Percentiles rank a stretch among this genome's conserved stretches.
Conservation (phyloP, 192 early-diverging fungal genomes). For the Umbelopsis ramanniana region DNA sequence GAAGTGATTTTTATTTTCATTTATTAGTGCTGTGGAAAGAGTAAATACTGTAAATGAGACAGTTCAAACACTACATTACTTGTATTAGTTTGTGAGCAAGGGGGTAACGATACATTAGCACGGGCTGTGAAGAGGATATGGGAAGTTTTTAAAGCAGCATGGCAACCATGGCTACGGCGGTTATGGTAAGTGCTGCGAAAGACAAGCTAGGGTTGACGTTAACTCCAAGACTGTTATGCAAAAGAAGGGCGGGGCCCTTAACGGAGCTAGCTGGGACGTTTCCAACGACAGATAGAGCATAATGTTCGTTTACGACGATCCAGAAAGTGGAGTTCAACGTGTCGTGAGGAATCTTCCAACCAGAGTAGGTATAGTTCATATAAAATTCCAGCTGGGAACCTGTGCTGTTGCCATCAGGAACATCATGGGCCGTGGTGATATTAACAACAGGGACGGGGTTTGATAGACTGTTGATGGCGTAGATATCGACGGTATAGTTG, state of each 20-base stretch:
- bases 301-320: background rate
- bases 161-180: background rate
- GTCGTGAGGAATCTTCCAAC: constrained; percentile 37
- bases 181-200: background rate
- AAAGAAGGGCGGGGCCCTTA: background rate
- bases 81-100: background rate
- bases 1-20: background rate
- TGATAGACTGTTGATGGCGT: constrained; percentile 27
- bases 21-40: background rate
- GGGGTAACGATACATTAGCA: background rate
- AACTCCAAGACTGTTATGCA: constrained; percentile 4
- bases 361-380: constrained; percentile 27
- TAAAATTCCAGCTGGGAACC: constrained; percentile 19
- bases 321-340: constrained; percentile 30
- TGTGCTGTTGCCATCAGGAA: constrained; percentile 30
- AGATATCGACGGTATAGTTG: constrained; percentile 32
- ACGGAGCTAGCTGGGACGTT: constrained; percentile 4
- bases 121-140: background rate
- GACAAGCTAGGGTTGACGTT: constrained; percentile 8
- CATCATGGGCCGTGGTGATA: constrained; percentile 21
- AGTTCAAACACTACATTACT: background rate
- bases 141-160: background rate
- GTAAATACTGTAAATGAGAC: background rate
- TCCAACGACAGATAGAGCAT: background rate
- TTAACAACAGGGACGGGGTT: constrained; percentile 10